phyloP scores from a whole-genome alignment of 805 yeast genomes.

The Nakazawaea anatomiae region DNA sequence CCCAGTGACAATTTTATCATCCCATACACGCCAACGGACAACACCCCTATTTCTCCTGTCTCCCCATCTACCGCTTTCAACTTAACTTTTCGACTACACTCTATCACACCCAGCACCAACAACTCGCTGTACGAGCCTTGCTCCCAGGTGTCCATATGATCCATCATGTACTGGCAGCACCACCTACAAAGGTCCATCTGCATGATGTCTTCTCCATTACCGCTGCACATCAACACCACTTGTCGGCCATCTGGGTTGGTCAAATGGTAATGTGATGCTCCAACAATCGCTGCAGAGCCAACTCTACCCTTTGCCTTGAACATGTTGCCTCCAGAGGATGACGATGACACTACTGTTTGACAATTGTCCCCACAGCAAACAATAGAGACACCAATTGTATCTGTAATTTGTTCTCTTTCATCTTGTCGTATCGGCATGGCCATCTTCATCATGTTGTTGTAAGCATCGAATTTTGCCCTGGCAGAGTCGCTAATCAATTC shows the following conservation, averaged over 20 bases:
- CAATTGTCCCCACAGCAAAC: slow-evolving; percentile 1
- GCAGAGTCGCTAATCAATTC: neutral
- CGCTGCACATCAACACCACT: slow-evolving; percentile 37
- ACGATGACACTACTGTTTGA: slow-evolving; percentile 20
- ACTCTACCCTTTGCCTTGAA: slow-evolving; percentile 43
- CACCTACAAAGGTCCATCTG: slow-evolving; percentile 33
- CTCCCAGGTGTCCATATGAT: slow-evolving; percentile 9
- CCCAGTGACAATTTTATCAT: neutral
- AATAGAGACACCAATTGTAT: slow-evolving; percentile 40
- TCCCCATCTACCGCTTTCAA: slow-evolving; percentile 17
- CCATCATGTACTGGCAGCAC: slow-evolving; percentile 17
- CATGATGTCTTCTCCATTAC: slow-evolving; percentile 53
- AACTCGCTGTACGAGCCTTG: slow-evolving; percentile 14
- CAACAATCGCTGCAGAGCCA: slow-evolving; percentile 49
- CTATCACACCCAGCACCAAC: slow-evolving; percentile 13
- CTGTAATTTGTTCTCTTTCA: slow-evolving; percentile 21
- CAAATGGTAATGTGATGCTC: slow-evolving; percentile 33
- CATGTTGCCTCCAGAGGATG: slow-evolving; percentile 52
- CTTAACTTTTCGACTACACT: slow-evolving; percentile 9
- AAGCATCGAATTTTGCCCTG: neutral
- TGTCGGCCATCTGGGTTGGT: slow-evolving; percentile 14
- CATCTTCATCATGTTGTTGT: neutral
- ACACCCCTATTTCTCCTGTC: neutral
- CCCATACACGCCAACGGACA: slow-evolving; percentile 23
- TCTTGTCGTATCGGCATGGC: neutral